phyloP scores from a whole-genome alignment of 257 asterid species.

The Fraxinus cuspidata region DNA sequence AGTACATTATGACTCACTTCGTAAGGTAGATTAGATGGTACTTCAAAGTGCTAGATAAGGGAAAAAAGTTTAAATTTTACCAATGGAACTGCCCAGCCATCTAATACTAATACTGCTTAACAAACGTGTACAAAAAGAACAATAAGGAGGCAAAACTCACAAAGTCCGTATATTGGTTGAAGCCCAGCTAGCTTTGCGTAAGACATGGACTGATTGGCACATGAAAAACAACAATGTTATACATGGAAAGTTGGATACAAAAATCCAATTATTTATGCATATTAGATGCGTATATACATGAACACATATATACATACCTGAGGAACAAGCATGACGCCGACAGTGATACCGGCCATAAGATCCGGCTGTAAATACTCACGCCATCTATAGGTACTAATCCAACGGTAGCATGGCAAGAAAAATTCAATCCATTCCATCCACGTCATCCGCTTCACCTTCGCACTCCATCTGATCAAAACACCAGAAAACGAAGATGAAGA shows the following conservation, averaged over 20 bases:
- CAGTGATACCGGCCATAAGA: constrained; percentile 91
- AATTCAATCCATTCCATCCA: constrained; percentile 74
- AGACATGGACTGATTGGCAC: constrained; percentile 82
- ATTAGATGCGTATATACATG: neutral
- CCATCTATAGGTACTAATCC: constrained; percentile 88
- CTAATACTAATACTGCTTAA: neutral
- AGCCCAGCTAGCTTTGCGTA: constrained; percentile 99
- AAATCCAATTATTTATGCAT: neutral
- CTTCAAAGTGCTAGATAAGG: neutral
- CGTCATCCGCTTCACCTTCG: constrained; percentile 64
- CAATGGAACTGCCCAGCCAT: neutral
- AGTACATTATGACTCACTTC: neutral
- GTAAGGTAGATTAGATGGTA: neutral
- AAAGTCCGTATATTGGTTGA: constrained; percentile 95
- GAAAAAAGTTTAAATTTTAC: neutral
- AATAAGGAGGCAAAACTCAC: constrained; percentile 50
- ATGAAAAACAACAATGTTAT: constrained; percentile 27
- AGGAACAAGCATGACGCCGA: constrained; percentile 98
- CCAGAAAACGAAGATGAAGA: constrained; percentile 30
- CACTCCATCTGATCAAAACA: constrained; percentile 51
- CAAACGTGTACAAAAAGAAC: neutral
- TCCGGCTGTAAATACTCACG: constrained; percentile 83
- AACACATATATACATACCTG: constrained; percentile 51
- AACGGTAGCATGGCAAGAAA: constrained; percentile 81
- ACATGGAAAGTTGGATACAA: constrained; percentile 13